A percentile compares a stretch with the other conserved stretches of the same genome.
phyloP scores from a whole-genome alignment of 768 basidiomycete species.

The Panaeolus cyanescens region DNA sequence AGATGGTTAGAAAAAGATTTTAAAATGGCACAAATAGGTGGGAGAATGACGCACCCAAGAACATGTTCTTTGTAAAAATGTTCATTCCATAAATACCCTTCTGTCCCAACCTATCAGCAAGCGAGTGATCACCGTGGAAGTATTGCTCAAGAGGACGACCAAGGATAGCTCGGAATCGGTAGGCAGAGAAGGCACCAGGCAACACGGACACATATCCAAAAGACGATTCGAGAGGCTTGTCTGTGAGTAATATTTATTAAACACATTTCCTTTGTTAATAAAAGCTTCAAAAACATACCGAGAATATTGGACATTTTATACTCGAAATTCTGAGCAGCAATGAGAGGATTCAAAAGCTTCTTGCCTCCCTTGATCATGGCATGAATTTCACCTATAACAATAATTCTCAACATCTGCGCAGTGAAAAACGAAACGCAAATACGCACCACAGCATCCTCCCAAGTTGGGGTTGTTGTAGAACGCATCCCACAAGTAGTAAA shows the following conservation, averaged over 20 bases:
- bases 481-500: slow-evolving; percentile 94
- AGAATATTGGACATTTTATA: slow-evolving; percentile 99
- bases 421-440: slow-evolving; percentile 7
- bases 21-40: not conserved
- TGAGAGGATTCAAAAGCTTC: slow-evolving; percentile 88
- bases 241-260: slow-evolving; percentile 34
- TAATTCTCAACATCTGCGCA: not conserved
- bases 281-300: slow-evolving; percentile 39
- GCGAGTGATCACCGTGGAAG: slow-evolving; percentile 85
- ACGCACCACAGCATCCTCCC: slow-evolving; percentile 80
- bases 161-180: slow-evolving; percentile 89
- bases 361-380: slow-evolving; percentile 94
- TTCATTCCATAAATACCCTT: slow-evolving; percentile 98
- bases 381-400: slow-evolving; percentile 69
- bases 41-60: slow-evolving; percentile 36
- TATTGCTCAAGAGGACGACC: slow-evolving; percentile 87
- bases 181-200: slow-evolving; percentile 96
- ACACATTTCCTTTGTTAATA: not conserved
- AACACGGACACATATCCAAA: slow-evolving; percentile 96
- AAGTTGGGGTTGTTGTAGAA: slow-evolving; percentile 80
- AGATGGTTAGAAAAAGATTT: not conserved
- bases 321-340: slow-evolving; percentile 97
- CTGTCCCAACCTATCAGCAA: slow-evolving; percentile 88
- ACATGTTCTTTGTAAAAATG: slow-evolving; percentile 92
- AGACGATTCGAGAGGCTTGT: slow-evolving; percentile 93